Evolutionary conservation across 805 yeast species (phyloP), one percentile per base, ranked within the genome.

Genomic region (Lipomyces yamanashiensis): DNA sequence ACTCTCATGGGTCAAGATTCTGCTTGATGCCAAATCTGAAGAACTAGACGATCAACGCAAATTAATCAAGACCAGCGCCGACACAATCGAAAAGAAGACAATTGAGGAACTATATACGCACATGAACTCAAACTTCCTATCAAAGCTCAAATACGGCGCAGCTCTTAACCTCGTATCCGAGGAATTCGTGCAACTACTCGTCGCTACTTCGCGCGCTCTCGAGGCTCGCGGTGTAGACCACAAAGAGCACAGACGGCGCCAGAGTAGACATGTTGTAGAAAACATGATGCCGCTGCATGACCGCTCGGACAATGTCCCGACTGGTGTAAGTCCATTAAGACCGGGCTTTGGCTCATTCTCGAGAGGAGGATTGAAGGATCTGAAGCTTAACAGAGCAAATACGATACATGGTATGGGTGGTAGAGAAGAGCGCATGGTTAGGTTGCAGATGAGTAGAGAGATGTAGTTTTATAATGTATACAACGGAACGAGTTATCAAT

Each of bases 31-130:
- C 5, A 59, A 59, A 28, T 37, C 54, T 7, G 61, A 55, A 40
- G 66, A 66, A 44, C 64, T 66, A 2, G 69, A 66, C 34, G 61
- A 57, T 45, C 68, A 64, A 36, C 50, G 44, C 19, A 52, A 48
- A 33, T 23, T 58, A 17, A 49, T 53, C 17, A 47, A 48, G 36
- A 23, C 28, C 37, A 21, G 44, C 23, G 45, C 40, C 34, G 67
- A 57, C 7, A 34, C 41, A 17, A 39, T 61, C 36, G 49, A 52
- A 6, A 12, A 49, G 37, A 28, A 23, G 23, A 19, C 45, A 10
- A 33, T 62, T 19, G 63, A 58, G 50, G 54, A 19, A 8, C 12
- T 62, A 17, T 64, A 59, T 37, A 13, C 55, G 6, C 41, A 36
- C 10, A 41, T 36, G 52, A 58, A 64, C 51, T 57, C 68, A 12